Conservation (phyloP, 2,329 filamentous ascomycete species). For the Cladophialophora yegresii region DNA sequence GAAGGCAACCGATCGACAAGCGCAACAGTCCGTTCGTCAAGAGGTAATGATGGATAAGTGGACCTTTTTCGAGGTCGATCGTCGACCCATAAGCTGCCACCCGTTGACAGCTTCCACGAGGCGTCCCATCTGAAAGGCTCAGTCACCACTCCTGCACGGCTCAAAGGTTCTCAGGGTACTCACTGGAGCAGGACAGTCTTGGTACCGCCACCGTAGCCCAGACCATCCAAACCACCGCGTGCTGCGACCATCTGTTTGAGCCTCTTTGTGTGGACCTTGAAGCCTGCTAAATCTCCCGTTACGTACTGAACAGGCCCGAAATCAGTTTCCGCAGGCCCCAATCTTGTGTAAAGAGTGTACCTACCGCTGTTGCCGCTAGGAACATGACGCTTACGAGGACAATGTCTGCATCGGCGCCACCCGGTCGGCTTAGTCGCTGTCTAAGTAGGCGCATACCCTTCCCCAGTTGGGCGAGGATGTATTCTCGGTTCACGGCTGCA, state of each 20-base stretch:
- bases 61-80: neutral
- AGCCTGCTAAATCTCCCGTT: neutral
- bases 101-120: neutral
- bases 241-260: conserved; percentile 1
- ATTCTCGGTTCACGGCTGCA: conserved; percentile 2
- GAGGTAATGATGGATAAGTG: neutral
- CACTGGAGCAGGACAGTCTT: conserved; percentile 6
- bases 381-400: neutral
- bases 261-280: neutral
- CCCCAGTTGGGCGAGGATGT: conserved; percentile 1
- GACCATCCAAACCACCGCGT: neutral
- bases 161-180: neutral
- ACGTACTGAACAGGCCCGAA: neutral
- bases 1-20: neutral
- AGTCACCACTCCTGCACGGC: neutral
- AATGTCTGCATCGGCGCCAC: conserved; percentile 2
- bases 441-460: conserved; percentile 7
- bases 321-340: neutral
- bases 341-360: neutral
- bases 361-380: neutral
- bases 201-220: conserved; percentile 1
- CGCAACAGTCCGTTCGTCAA: neutral
- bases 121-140: conserved; percentile 1
- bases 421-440: neutral
- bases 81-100: conserved; percentile 1